Base-by-base conservation (phyloP, 2,329 filamentous ascomycete species). In the Ceratocystis colombiana region DNA sequence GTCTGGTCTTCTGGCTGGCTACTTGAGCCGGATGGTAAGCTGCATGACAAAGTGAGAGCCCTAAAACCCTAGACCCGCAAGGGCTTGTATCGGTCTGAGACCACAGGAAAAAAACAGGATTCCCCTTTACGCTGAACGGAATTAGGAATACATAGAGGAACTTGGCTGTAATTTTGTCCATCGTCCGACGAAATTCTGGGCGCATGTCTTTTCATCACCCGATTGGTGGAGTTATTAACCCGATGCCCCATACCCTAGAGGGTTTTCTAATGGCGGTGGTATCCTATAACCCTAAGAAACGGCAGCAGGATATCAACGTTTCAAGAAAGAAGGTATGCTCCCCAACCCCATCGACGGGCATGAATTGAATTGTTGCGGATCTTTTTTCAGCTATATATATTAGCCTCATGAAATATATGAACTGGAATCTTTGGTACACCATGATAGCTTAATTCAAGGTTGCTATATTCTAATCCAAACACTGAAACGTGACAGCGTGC, bases 11-110 rank as follows among this genome's bases (percentile, higher is more conserved):
- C 12, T 41, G 37, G 10, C 37, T 41, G 37, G 37, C 37, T 41
- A 41, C 12, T 12, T 41, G 37, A 15, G 12, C 37, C 10, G 37
- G 10, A 15, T 41, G 3, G 22, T 53, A 53, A 53, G 20, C 15
- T 25, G 48, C 2, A 3, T 10, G 22, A 53, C 37, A 41, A 41
- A 12, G 37, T 41, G 37, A 41, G 10, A 41, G 37, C 37, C 37
- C 37, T 28, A 25, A 25, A 53, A 6, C 48, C 20, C 22, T 41
- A 41, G 17, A 53, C 22, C 6, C 7, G 22, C 48, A 53, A 53
- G 20, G 25, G 48, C 22, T 28, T 53, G 48, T 28, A 25, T 53
- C 48, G 48, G 48, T 53, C 48, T 53, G 48, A 53, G 48, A 53
- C 22, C 48, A 53, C 48, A 7, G 12, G 22, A 15, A 53, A 48